Conservation (phyloP, 2,329 filamentous ascomycete genomes). For the Colletotrichum incanum region DNA sequence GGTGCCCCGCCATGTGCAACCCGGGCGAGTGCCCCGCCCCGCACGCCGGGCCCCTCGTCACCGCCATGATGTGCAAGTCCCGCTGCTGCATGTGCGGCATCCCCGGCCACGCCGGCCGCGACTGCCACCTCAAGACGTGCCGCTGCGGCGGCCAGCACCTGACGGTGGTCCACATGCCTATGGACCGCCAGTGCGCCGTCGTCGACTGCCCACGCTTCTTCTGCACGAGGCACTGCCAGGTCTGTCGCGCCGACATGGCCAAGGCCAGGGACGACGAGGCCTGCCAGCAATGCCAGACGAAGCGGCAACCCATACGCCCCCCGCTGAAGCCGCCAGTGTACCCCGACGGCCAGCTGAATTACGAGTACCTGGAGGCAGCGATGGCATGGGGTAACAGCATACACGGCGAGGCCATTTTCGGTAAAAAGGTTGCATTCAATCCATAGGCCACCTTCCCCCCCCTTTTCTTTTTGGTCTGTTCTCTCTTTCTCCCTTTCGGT, state of each 20-base stretch:
- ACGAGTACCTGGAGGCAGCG: conserved; percentile 8
- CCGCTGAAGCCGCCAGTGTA: background rate
- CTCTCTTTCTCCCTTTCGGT: background rate
- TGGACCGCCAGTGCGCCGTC: conserved; percentile 17
- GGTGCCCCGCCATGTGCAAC: conserved; percentile 54
- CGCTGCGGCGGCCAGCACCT: conserved; percentile 56
- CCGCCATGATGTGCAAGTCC: conserved; percentile 55
- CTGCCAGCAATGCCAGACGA: conserved; percentile 7
- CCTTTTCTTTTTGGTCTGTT: too few relatives aligned
- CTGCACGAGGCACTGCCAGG: conserved; percentile 35
- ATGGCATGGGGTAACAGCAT: conserved; percentile 13
- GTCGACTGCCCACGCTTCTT: conserved; percentile 25
- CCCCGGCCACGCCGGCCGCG: conserved; percentile 53
- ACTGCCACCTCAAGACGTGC: conserved; percentile 54
- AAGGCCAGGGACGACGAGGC: background rate
- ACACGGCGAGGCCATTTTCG: conserved; percentile 18
- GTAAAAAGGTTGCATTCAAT: background rate
- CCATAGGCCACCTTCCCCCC: too few relatives aligned
- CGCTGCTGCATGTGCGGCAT: conserved; percentile 62
- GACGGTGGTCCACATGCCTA: conserved; percentile 33
- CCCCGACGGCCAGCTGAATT: background rate
- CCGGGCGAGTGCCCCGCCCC: conserved; percentile 50
- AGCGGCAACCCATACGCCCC: background rate
- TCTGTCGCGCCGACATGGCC: conserved; percentile 7
- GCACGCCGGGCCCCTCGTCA: conserved; percentile 47